Evolutionary conservation across 495 filamentous ascomycete species (phyloP).

Genomic region (Pyrenula aspistea): DNA sequence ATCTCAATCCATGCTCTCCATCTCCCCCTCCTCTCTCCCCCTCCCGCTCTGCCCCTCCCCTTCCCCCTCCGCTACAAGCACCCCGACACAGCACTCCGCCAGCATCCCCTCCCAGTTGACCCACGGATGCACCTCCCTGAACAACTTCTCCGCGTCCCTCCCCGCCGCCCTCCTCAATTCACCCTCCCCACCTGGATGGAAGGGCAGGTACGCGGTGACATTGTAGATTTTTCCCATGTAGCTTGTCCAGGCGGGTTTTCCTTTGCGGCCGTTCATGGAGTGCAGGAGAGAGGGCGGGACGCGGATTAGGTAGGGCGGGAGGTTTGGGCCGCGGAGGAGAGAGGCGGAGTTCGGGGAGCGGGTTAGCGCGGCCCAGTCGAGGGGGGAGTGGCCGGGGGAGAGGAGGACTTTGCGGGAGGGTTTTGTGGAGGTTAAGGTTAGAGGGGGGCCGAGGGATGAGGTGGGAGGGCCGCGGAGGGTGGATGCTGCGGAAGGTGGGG

Average conservation of each 20-base stretch:
- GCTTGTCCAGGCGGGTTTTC: constrained; percentile 77
- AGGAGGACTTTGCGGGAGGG: constrained; percentile 53
- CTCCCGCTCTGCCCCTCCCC: constrained; percentile 2
- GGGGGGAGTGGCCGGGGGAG: constrained; percentile 75
- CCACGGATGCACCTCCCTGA: constrained; percentile 92
- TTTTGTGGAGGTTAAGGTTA: constrained; percentile 18
- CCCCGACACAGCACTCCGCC: constrained; percentile 70
- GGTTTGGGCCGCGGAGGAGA: constrained; percentile 44
- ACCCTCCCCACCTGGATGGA: constrained; percentile 83
- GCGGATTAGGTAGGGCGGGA: constrained; percentile 36
- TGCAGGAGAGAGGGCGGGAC: constrained; percentile 74
- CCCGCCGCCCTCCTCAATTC: constrained; percentile 76
- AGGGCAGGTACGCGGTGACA: constrained; percentile 76
- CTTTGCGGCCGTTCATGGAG: constrained; percentile 63
- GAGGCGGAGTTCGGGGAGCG: constrained; percentile 46
- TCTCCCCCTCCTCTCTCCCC: not conserved
- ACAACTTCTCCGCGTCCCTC: constrained; percentile 56
- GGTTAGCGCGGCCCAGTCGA: constrained; percentile 84
- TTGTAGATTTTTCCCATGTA: constrained; percentile 88
- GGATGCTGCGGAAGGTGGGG: constrained; percentile 19
- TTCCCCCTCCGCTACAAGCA: constrained; percentile 71
- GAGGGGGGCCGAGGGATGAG: constrained; percentile 18
- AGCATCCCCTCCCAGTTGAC: constrained; percentile 96
- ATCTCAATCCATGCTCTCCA: too few species aligned
- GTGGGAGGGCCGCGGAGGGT: constrained; percentile 25